Evolutionary conservation across 495 filamentous ascomycete genomes (phyloP).

Genomic region (Pyrenula massariospora): DNA sequence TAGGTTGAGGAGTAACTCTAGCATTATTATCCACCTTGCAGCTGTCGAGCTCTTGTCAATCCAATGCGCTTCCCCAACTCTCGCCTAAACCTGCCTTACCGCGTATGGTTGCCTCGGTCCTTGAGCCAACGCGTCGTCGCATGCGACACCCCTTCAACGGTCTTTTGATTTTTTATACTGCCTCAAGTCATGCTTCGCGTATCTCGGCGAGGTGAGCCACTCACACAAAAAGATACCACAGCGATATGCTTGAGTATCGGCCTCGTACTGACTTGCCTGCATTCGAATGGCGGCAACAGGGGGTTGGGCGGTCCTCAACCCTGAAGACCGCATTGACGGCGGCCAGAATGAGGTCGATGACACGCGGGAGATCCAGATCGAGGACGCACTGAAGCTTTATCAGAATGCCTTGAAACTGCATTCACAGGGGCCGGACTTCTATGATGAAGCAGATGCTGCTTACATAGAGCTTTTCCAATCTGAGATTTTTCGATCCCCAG

Average conservation of each 20-base stretch:
- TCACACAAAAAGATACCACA: too few species aligned
- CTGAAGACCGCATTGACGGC: neutral
- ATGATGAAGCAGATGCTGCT: constrained; percentile 64
- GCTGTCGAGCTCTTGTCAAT: neutral
- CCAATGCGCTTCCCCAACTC: neutral
- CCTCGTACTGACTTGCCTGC: too few species aligned
- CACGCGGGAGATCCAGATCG: constrained; percentile 91
- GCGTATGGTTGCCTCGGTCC: constrained; percentile 73
- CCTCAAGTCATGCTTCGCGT: too few species aligned
- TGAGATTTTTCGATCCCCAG: constrained; percentile 86
- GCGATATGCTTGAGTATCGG: too few species aligned
- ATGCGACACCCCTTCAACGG: too few species aligned
- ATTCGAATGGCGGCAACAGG: neutral
- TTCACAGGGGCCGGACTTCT: constrained; percentile 68
- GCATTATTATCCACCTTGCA: too few species aligned
- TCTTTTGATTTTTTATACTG: too few species aligned
- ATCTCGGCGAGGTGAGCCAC: too few species aligned
- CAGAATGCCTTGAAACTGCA: constrained; percentile 87
- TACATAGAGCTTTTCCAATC: constrained; percentile 79
- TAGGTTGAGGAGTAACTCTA: too few species aligned
- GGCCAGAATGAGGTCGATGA: constrained; percentile 61
- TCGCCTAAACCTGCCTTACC: constrained; percentile 20
- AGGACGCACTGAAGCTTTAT: constrained; percentile 93
- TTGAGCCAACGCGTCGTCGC: too few species aligned
- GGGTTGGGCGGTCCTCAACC: neutral